Base-by-base conservation (phyloP, 2,329 filamentous ascomycete genomes). In the Trichoderma gracile region DNA sequence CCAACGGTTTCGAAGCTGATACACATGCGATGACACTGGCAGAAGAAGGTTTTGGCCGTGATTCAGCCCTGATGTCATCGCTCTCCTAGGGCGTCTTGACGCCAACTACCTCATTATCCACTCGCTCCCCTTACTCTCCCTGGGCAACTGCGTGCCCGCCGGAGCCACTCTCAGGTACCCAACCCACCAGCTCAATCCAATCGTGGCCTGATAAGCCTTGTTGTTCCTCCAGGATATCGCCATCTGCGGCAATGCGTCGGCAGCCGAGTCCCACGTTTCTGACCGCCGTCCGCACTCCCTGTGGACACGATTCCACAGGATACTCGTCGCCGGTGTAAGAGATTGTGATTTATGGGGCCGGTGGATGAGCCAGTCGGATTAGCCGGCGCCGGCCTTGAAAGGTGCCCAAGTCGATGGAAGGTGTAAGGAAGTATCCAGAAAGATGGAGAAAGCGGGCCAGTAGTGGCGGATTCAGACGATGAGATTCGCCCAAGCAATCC, bases 51-150 rank as follows among this genome's bases (percentile, higher is more conserved):
- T 61, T 61, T 25, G 47, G 21, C 23, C 58, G 53, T 61, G 58
- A 61, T 61, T 61, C 58, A 61, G 58, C 38, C 50, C 58, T 61
- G 58, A 61, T 61, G 58, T 61, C 58, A 61, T 61, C 17, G 25
- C 47, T 23, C n/a, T 33, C 47, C 30, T 42, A 43, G 21, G 21
- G 57, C 33, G 12, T 38, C 33, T 53, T 53, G 53, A 45, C 58
- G 33, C 30, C 38, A 49, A 50, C 25, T 52, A 49, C 47, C 58
- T 61, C 58, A 45, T 38, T 45, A 30, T 53, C 58, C 47, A 45
- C 47, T 45, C 58, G 38, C 23, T 30, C 17, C 23, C 58, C 38
- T 33, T 61, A 43, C 25, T 43, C 46, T 42, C 21, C 57, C 25
- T 17, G 23, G 33, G 27, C 42, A 30, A 30, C 25, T 45, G 38